These are phyloP conservation scores for Alternaria angustiovoidea DNA, from an alignment of 2,329 filamentous ascomycete species.

Conservation along the genomic window DNA sequence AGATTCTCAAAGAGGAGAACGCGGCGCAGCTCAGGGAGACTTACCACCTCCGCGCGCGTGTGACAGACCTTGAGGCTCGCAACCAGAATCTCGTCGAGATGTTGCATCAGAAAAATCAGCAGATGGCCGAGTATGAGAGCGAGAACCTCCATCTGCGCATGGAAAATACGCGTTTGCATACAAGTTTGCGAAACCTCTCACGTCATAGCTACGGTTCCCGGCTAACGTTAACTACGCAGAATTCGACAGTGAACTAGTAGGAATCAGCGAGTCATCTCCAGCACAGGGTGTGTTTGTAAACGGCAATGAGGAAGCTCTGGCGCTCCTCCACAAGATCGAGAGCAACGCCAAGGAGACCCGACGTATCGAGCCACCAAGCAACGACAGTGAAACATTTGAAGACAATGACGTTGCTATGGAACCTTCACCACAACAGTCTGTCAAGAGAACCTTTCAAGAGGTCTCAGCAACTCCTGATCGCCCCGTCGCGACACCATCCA, in stretches of 20 bases:
- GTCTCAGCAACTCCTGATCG: conserved; percentile 18
- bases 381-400: conserved; percentile 4
- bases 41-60: conserved; percentile 14
- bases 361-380: conserved; percentile 3
- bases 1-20: conserved; percentile 3
- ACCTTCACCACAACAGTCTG: conserved; percentile 9
- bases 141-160: conserved; percentile 4
- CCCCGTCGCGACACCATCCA: conserved; percentile 16
- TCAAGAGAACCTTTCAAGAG: conserved; percentile 9
- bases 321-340: conserved; percentile 34
- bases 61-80: conserved; percentile 11
- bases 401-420: conserved; percentile 8
- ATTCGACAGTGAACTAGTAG: conserved; percentile 27
- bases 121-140: conserved; percentile 6
- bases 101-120: conserved; percentile 7
- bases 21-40: conserved; percentile 16
- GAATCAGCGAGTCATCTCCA: conserved; percentile 12
- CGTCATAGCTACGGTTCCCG: conserved; percentile 4
- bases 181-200: conserved; percentile 1
- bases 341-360: conserved; percentile 20
- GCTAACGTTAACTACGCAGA: conserved; percentile 27
- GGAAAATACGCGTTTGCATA: not conserved
- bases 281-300: conserved; percentile 20
- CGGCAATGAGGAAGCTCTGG: conserved; percentile 30
- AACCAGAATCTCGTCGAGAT: conserved; percentile 13